phyloP scores from a whole-genome alignment of 768 basidiomycete genomes.

The Hydnomerulius pinastri region DNA sequence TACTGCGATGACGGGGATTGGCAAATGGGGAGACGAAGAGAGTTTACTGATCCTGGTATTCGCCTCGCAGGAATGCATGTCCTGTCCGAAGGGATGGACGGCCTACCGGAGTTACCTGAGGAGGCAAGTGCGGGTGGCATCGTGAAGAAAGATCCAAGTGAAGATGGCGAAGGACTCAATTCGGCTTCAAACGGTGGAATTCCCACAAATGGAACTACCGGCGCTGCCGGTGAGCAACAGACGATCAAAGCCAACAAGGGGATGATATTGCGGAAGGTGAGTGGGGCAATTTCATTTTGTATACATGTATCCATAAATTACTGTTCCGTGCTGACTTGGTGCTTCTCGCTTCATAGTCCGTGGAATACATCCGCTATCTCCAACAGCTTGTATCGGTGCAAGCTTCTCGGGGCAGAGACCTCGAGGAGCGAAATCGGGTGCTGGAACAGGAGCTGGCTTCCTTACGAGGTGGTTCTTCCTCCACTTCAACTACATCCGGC shows the following conservation, averaged over 20 bases:
- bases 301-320: neutral
- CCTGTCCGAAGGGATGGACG: conserved; percentile 23
- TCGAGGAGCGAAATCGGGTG: conserved; percentile 68
- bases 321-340: neutral
- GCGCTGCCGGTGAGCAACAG: conserved; percentile 34
- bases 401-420: conserved; percentile 73
- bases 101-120: conserved; percentile 32
- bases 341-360: conserved; percentile 35
- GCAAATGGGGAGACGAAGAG: too few relatives aligned
- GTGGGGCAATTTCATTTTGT: neutral
- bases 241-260: conserved; percentile 92
- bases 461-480: conserved; percentile 14
- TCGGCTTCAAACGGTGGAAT: conserved; percentile 23
- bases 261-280: conserved; percentile 83
- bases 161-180: conserved; percentile 27
- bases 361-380: conserved; percentile 67
- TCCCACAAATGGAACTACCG: conserved; percentile 5
- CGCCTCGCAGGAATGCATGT: conserved; percentile 24
- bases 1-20: too few relatives aligned
- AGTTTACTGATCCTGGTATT: neutral
- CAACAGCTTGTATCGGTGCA: conserved; percentile 85
- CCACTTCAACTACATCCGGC: neutral
- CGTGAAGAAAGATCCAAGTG: conserved; percentile 32
- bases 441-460: conserved; percentile 32
- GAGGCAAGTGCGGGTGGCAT: conserved; percentile 12